Conservation (phyloP, 352 stramenopile genomes). For the Pythium sp. region DNA sequence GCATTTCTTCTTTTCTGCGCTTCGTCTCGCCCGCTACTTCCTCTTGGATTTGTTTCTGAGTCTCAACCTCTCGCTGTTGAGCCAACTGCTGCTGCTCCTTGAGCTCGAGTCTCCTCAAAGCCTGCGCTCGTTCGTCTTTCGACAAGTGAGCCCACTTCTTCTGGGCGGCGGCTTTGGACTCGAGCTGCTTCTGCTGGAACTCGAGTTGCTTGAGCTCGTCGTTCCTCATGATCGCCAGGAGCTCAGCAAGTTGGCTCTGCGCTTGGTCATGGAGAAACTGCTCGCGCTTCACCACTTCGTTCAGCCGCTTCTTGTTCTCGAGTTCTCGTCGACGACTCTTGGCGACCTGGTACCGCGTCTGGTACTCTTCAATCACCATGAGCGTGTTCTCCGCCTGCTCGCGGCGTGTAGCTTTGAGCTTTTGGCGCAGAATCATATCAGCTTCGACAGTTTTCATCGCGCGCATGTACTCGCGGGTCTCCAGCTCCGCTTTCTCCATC, state of each 20-base stretch:
- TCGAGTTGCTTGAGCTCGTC: constrained; percentile 29
- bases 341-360: constrained; percentile 46
- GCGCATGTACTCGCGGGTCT: constrained; percentile 48
- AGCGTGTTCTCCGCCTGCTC: constrained; percentile 44
- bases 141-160: constrained; percentile 28
- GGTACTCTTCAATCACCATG: constrained; percentile 63
- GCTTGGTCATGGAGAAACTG: constrained; percentile 29
- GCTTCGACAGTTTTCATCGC: constrained; percentile 29
- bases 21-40: constrained; percentile 21
- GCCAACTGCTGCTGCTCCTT: constrained; percentile 19
- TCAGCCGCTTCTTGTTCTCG: constrained; percentile 24
- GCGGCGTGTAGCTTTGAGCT: constrained; percentile 25
- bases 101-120: constrained; percentile 19
- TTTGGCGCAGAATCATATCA: constrained; percentile 31
- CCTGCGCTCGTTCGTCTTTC: constrained; percentile 25
- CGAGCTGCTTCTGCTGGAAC: constrained; percentile 24
- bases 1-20: constrained; percentile 23
- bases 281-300: constrained; percentile 38
- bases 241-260: constrained; percentile 28
- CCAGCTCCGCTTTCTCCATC: constrained; percentile 46
- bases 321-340: constrained; percentile 35
- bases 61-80: constrained; percentile 12
- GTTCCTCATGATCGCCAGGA: constrained; percentile 24
- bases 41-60: constrained; percentile 2
- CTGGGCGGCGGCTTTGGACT: constrained; percentile 24